Evolutionary conservation across 1,139 yeast species (phyloP).

Genomic region (Taphrina populina): DNA sequence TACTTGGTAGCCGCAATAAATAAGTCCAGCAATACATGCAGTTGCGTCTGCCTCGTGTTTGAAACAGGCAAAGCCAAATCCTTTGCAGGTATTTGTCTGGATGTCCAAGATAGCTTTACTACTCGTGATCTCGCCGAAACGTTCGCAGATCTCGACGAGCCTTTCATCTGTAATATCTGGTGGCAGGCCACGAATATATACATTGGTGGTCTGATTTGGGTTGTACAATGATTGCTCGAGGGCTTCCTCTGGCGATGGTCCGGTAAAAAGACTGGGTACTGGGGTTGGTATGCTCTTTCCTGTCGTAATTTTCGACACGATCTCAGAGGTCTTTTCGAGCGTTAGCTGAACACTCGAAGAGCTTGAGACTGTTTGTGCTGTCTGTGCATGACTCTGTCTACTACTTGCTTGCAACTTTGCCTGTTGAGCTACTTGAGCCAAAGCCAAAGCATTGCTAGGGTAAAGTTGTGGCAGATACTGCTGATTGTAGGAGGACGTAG

Average conservation of each 20-base stretch:
- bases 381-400: too few species aligned
- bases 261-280: conserved; percentile 34
- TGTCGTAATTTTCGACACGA: conserved; percentile 1
- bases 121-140: conserved; percentile 40
- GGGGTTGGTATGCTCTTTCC: conserved; percentile 32
- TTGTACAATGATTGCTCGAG: conserved; percentile 40
- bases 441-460: neutral
- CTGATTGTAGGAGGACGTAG: too few species aligned
- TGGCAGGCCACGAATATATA: conserved; percentile 42
- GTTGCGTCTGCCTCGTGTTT: conserved; percentile 38
- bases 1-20: conserved; percentile 40
- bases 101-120: conserved; percentile 41
- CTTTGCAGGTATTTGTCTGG: conserved; percentile 39
- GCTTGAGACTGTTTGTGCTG: too few species aligned
- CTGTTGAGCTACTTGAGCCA: conserved; percentile 11
- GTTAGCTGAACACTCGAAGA: too few species aligned
- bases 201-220: conserved; percentile 41
- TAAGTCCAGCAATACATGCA: conserved; percentile 39
- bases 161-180: conserved; percentile 41
- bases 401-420: neutral
- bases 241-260: conserved; percentile 25
- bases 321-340: conserved; percentile 1
- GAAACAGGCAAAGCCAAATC: conserved; percentile 41
- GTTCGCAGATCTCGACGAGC: conserved; percentile 36
- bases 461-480: too few species aligned